These are phyloP conservation scores for Passalora sequoiae DNA, from an alignment of 2,329 filamentous ascomycete genomes.

Conservation along the genomic window DNA sequence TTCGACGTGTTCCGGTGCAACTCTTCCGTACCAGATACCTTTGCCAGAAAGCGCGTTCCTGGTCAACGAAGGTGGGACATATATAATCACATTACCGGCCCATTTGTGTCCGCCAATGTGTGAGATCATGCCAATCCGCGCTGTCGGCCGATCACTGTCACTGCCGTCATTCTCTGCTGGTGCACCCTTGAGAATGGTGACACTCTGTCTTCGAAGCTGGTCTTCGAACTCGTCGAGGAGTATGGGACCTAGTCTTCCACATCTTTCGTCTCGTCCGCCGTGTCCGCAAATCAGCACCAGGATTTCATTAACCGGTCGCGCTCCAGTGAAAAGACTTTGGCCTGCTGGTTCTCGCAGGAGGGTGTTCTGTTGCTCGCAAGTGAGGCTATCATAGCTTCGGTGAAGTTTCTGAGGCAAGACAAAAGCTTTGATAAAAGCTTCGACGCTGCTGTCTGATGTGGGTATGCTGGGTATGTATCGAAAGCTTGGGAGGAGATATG, in stretches of 20 bases:
- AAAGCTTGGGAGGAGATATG: slow-evolving; percentile 77
- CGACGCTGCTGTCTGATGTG: slow-evolving; percentile 51
- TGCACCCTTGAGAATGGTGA: slow-evolving; percentile 46
- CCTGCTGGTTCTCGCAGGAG: slow-evolving; percentile 46
- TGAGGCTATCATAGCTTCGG: slow-evolving; percentile 53
- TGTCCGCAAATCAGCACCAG: slow-evolving; percentile 87
- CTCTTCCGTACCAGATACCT: slow-evolving; percentile 77
- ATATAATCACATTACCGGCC: slow-evolving; percentile 78
- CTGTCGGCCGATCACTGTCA: slow-evolving; percentile 36
- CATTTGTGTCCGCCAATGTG: slow-evolving; percentile 84
- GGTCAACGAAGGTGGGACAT: slow-evolving; percentile 56
- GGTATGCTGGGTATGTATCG: slow-evolving; percentile 70
- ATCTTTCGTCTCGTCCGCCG: slow-evolving; percentile 72
- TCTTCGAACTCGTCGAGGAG: slow-evolving; percentile 65
- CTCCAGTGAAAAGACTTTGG: slow-evolving; percentile 48
- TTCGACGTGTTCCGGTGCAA: slow-evolving; percentile 70
- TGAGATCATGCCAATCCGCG: slow-evolving; percentile 64
- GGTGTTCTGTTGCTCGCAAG: slow-evolving; percentile 47
- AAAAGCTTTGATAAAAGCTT: slow-evolving; percentile 58
- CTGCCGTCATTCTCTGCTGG: slow-evolving; percentile 29
- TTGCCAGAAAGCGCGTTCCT: slow-evolving; percentile 60
- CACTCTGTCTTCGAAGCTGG: slow-evolving; percentile 49
- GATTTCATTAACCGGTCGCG: slow-evolving; percentile 60
- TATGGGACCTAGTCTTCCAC: slow-evolving; percentile 72
- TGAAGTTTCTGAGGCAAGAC: slow-evolving; percentile 61